These are phyloP conservation scores for Backusella mclennaniae DNA, from an alignment of 192 early-diverging fungal genomes.

Conservation along the genomic window DNA sequence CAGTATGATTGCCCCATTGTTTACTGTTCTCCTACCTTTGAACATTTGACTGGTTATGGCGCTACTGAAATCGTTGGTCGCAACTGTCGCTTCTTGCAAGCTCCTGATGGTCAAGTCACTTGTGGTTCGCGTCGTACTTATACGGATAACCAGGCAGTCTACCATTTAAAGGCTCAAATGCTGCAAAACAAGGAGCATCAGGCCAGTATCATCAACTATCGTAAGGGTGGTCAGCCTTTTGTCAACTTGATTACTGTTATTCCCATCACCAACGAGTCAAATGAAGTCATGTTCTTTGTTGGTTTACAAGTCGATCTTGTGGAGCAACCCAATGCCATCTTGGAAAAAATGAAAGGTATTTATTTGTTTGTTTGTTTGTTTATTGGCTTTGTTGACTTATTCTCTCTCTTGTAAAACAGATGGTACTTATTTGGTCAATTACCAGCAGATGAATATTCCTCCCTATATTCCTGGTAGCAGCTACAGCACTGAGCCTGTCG, in stretches of 20 bases:
- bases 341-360: slow-evolving; percentile 52
- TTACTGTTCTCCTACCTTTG: slow-evolving; percentile 59
- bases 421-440: slow-evolving; percentile 53
- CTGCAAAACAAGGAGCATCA: slow-evolving; percentile 51
- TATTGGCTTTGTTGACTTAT: background rate
- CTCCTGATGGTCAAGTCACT: slow-evolving; percentile 44
- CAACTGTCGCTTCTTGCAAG: slow-evolving; percentile 45
- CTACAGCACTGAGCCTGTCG: slow-evolving; percentile 2
- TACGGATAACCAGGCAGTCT: slow-evolving; percentile 52
- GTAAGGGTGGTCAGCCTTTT: slow-evolving; percentile 60
- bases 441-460: slow-evolving; percentile 30
- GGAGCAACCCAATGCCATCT: slow-evolving; percentile 64
- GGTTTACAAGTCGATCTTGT: slow-evolving; percentile 65
- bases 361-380: background rate
- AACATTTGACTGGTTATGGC: slow-evolving; percentile 49
- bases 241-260: slow-evolving; percentile 64
- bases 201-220: slow-evolving; percentile 63
- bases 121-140: slow-evolving; percentile 40
- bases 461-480: slow-evolving; percentile 4
- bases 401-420: slow-evolving; percentile 14
- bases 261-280: slow-evolving; percentile 37
- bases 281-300: slow-evolving; percentile 53
- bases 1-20: slow-evolving; percentile 55
- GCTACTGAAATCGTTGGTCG: slow-evolving; percentile 35
- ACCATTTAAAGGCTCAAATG: slow-evolving; percentile 43